Conservation (phyloP, 352 stramenopile genomes). For the Globisporangium uncinulatum region DNA sequence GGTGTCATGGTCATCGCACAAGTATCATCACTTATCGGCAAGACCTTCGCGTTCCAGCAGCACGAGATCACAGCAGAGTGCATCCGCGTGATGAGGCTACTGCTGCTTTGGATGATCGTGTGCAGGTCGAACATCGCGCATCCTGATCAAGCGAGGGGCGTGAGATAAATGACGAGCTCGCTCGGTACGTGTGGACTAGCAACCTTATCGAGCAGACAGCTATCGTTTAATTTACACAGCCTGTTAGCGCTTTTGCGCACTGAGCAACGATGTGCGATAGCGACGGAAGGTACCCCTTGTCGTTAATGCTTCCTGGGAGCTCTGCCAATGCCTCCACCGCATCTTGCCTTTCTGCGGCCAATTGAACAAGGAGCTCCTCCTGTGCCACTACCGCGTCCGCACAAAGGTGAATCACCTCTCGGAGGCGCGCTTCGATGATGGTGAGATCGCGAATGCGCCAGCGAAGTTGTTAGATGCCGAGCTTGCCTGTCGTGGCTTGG, state of each 20-base stretch:
- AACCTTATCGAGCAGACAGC: not conserved
- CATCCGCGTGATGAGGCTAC: not conserved
- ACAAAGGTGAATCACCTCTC: too few species aligned
- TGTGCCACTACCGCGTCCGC: too few species aligned
- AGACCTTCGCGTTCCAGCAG: not conserved
- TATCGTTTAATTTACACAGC: not conserved
- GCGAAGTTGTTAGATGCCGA: too few species aligned
- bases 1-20: not conserved
- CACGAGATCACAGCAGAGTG: not conserved
- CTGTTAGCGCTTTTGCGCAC: not conserved
- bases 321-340: too few species aligned
- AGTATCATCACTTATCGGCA: not conserved
- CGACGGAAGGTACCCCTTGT: too few species aligned
- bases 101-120: not conserved
- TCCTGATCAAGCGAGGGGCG: not conserved
- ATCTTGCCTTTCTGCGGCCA: too few species aligned
- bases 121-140: not conserved
- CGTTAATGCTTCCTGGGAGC: too few species aligned
- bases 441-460: too few species aligned
- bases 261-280: not conserved
- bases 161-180: not conserved
- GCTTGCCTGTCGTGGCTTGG: too few species aligned
- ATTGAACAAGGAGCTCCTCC: too few species aligned
- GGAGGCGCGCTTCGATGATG: too few species aligned
- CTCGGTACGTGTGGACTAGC: not conserved